phyloP scores from a whole-genome alignment of 139 green algal species.

The Coelastrella sp. region DNA sequence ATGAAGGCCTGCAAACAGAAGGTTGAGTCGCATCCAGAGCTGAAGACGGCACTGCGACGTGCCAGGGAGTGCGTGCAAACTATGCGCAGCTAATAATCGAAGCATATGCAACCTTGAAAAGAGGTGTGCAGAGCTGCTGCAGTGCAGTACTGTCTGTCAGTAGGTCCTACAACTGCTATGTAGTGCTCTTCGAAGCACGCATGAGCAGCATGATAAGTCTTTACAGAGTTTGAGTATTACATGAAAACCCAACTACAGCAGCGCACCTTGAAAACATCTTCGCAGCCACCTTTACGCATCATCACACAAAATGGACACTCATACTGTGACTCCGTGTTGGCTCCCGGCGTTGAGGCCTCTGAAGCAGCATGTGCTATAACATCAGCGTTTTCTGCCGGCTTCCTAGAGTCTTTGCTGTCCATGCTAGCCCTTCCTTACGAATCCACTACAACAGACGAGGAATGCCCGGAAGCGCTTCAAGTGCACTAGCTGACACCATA shows the following conservation, averaged over 20 bases:
- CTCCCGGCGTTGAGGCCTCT: slow-evolving; percentile 20
- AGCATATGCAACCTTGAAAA: not conserved
- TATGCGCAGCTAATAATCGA: not conserved
- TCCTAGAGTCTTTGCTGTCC: not conserved
- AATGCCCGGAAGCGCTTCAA: too few relatives aligned
- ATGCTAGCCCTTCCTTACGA: too few relatives aligned
- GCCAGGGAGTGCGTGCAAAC: not conserved
- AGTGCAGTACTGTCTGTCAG: not conserved
- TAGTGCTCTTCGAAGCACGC: too few relatives aligned
- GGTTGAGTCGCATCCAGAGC: not conserved
- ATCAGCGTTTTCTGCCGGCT: not conserved
- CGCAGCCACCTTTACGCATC: slow-evolving; percentile 54
- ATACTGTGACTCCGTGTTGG: slow-evolving; percentile 10
- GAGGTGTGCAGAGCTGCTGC: not conserved
- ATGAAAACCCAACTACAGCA: not conserved
- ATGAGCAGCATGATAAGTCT: too few relatives aligned
- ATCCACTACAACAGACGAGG: too few relatives aligned
- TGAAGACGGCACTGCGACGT: not conserved
- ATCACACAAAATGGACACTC: slow-evolving; percentile 54
- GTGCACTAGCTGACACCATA: too few relatives aligned
- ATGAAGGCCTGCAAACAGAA: slow-evolving; percentile 43
- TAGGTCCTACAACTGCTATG: not conserved
- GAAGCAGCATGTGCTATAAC: slow-evolving; percentile 23
- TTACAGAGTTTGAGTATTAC: too few relatives aligned
- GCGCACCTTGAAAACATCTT: slow-evolving; percentile 48